Evolutionary conservation across 2,329 filamentous ascomycete species (phyloP).

Genomic region (Trichoderma harzianum): DNA sequence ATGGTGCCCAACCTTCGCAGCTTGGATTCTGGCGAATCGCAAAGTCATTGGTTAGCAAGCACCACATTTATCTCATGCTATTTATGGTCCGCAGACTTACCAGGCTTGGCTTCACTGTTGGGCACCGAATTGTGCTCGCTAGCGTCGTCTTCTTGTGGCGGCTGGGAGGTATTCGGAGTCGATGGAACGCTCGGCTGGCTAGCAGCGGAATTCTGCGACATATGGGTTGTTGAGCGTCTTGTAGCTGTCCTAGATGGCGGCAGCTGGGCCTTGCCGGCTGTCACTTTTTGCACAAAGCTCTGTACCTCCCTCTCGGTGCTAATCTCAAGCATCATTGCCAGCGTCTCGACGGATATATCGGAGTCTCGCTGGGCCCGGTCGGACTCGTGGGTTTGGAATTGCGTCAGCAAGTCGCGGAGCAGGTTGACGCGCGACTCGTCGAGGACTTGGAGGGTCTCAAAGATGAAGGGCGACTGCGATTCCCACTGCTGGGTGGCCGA

Average conservation of each 20-base stretch:
- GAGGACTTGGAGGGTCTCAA: conserved; percentile 84
- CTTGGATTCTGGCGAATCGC: conserved; percentile 45
- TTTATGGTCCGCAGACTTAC: conserved; percentile 22
- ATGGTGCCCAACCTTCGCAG: conserved; percentile 66
- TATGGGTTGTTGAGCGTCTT: conserved; percentile 38
- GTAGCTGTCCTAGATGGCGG: conserved; percentile 41
- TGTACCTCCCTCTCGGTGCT: conserved; percentile 85
- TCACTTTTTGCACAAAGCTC: conserved; percentile 54
- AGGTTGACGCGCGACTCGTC: conserved; percentile 89
- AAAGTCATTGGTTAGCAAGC: neutral
- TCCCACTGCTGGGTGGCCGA: conserved; percentile 85
- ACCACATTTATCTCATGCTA: neutral
- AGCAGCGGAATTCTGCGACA: conserved; percentile 12
- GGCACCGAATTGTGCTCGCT: conserved; percentile 43
- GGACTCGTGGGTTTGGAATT: conserved; percentile 87
- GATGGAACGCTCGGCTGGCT: conserved; percentile 18
- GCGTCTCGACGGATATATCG: conserved; percentile 70
- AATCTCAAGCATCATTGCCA: conserved; percentile 81
- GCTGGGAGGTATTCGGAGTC: conserved; percentile 14
- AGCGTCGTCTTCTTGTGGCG: conserved; percentile 28
- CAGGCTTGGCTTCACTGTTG: conserved; percentile 35
- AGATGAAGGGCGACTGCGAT: conserved; percentile 89
- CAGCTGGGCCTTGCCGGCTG: conserved; percentile 37
- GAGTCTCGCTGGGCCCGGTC: conserved; percentile 79
- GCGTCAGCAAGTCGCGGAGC: conserved; percentile 84